Evolutionary conservation across 139 green algal genomes (phyloP).

Genomic region (Edaphochlamys debaryana): DNA sequence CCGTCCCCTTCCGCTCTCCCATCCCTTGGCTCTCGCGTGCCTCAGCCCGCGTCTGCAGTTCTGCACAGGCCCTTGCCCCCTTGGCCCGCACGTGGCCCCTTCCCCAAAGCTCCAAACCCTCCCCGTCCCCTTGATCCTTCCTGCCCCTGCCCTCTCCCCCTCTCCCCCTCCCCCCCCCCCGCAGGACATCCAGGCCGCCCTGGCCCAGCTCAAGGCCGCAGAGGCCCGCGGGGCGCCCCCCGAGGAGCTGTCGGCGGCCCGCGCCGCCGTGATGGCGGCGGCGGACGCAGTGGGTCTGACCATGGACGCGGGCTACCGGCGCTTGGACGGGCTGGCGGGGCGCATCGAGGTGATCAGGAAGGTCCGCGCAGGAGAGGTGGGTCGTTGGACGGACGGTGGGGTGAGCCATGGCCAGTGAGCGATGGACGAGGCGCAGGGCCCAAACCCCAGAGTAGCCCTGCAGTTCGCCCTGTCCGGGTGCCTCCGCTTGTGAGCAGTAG

Average conservation of each 20-base stretch:
- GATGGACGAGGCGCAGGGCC: too few relatives aligned
- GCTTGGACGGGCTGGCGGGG: constrained; percentile 8
- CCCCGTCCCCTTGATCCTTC: not conserved
- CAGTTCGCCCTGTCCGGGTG: too few relatives aligned
- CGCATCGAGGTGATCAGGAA: not conserved
- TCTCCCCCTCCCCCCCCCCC: not conserved
- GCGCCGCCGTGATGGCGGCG: not conserved
- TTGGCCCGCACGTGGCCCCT: too few relatives aligned
- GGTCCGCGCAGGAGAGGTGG: constrained; percentile 15
- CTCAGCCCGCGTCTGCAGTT: too few relatives aligned
- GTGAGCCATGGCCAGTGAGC: too few relatives aligned
- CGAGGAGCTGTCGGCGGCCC: constrained; percentile 5
- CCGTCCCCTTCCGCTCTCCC: too few relatives aligned
- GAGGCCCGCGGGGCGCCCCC: constrained; percentile 8
- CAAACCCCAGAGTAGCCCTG: not conserved
- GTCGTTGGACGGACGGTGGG: not conserved
- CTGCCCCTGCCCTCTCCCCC: too few relatives aligned
- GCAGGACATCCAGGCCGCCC: constrained; percentile 21
- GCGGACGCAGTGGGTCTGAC: not conserved
- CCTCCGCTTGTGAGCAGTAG: too few relatives aligned
- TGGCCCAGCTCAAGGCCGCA: not conserved
- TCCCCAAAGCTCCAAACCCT: not conserved
- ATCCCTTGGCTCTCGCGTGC: too few relatives aligned
- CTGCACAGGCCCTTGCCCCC: too few relatives aligned
- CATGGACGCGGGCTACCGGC: not conserved